Evolutionary conservation across 352 stramenopile species (phyloP).

Genomic region (Globisporangium cystogenes): DNA sequence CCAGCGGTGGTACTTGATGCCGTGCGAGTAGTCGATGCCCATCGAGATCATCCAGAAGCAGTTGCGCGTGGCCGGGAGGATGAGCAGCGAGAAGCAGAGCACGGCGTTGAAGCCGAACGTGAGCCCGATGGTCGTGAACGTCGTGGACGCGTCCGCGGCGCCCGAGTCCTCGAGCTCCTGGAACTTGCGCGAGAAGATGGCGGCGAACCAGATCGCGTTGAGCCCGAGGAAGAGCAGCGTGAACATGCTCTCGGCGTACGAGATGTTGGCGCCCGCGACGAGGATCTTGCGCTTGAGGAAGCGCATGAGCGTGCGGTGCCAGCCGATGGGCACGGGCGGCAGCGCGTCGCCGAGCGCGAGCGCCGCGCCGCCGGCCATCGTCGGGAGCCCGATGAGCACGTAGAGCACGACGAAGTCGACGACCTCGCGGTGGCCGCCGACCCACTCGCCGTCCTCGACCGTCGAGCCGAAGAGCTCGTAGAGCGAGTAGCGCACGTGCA

Average conservation of each 20-base stretch:
- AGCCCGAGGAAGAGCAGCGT: conserved; percentile 67
- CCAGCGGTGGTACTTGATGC: conserved; percentile 87
- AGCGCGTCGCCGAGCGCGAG: conserved; percentile 61
- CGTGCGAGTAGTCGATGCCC: conserved; percentile 82
- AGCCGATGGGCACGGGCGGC: conserved; percentile 60
- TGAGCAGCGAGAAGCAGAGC: conserved; percentile 55
- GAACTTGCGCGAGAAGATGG: conserved; percentile 72
- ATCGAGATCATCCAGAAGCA: conserved; percentile 85
- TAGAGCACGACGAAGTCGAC: conserved; percentile 72
- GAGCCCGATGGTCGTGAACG: conserved; percentile 49
- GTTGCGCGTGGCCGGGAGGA: conserved; percentile 61
- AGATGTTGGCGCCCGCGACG: conserved; percentile 62
- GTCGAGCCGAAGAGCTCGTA: conserved; percentile 56
- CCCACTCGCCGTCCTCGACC: conserved; percentile 46
- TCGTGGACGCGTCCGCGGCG: conserved; percentile 29
- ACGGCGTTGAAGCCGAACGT: conserved; percentile 74
- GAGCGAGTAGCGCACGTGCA: conserved; percentile 54
- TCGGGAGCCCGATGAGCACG: conserved; percentile 65
- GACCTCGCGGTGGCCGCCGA: conserved; percentile 67
- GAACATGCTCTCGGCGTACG: conserved; percentile 71
- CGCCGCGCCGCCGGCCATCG: conserved; percentile 64
- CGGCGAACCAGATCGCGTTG: conserved; percentile 78
- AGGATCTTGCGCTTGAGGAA: conserved; percentile 83
- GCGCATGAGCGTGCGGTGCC: conserved; percentile 63
- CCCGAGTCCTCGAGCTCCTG: conserved; percentile 38